Base-by-base conservation (phyloP, 2,329 filamentous ascomycete species). In the Periglandula ipomoeae region DNA sequence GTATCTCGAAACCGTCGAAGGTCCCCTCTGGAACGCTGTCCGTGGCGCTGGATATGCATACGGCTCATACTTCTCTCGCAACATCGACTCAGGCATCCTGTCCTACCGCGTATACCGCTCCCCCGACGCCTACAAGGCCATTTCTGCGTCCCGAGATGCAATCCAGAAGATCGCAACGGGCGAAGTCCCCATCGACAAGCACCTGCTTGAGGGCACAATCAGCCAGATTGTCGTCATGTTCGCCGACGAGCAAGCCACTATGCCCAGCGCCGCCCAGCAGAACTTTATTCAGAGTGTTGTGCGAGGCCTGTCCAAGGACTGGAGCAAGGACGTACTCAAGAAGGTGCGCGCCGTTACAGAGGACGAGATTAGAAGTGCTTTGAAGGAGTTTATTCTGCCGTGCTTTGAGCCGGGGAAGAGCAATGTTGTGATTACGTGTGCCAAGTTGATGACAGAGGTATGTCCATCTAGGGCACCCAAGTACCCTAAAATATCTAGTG, bases 21-120 rank as follows among this genome's bases (percentile, higher is more conserved):
- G 93, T 0, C 93, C 93, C 1, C 79, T 98, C 27, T 97, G 93
- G 91, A 85, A 85, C 54, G 88, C 89, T 0, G 87, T 97, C 44
- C 88, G 93, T 42, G 93, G 93, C 49, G 93, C 88, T 39, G 93
- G 93, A 40, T 82, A 97, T 46, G 93, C 93, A 0, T 98, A 98
- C 61, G 90, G 90, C 47, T 84, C 86, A 1, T 81, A 78, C 58
- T 95, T 97, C 61, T 76, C 76, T 40, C 83, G 86, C 41, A 85
- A 88, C 60, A 71, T 87, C 24, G 88, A 93, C 59, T 82, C 81
- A 1, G 93, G 91, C 3, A 80, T 87, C 44, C 70, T 96, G 46
- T 84, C 87, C 52, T 94, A 94, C 69, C 81, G 82, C 48, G 84
- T 97, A 38, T 96, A 94, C 71, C 85, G 91, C 23, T 94, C 89